Evolutionary conservation across 495 filamentous ascomycete genomes (phyloP), one percentile per base, ranked within the genome.

Genomic region (Neurospora sp.): DNA sequence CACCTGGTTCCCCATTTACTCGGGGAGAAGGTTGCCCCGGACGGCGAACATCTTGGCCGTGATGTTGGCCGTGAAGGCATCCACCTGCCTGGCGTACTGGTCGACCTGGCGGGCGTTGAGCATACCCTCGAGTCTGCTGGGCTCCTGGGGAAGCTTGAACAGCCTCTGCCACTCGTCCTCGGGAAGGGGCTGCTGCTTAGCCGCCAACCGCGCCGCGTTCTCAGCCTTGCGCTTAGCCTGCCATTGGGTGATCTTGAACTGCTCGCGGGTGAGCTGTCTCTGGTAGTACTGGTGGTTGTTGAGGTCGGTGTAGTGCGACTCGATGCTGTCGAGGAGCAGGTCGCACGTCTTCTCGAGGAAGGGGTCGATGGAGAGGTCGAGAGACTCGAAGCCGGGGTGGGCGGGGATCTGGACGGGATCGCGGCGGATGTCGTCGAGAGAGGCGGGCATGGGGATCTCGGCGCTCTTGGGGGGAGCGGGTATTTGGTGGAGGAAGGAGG

Each of bases 271-370:
- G n/a, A 98, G 86, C 78, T 96, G 94, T 71, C 96, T 89, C 84
- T 97, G 93, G 86, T 98, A 97, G 86, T 97, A 99, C 83, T 97
- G 94, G 85, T 93, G 92, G 87, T 99, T 99, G 88, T 98, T 99
- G 80, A 95, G 91, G 83, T 99, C 96, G 69, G 94, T 97, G 83
- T 98, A 94, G 86, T 99, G 96, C 35, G 91, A 89, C 86, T 99
- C 96, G 79, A 99, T 98, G 84, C 90, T 93, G 73, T 99, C 96
- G 72, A 99, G 90, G 35, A 99, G 89, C 74, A 97, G 89, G 79
- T 99, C 94, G 83, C 93, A 96, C 72, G 95, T 97, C 87, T 97
- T 97, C 87, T 97, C 94, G n/a, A 99, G 89, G 87, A 96, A 98
- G 37, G 96, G 96, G 79, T 99, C 96, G 81, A 98, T 95, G 76